Evolutionary conservation across 805 yeast species (phyloP), one percentile per base, ranked within the genome.

Genomic region (Saccharomycopsis sp.): DNA sequence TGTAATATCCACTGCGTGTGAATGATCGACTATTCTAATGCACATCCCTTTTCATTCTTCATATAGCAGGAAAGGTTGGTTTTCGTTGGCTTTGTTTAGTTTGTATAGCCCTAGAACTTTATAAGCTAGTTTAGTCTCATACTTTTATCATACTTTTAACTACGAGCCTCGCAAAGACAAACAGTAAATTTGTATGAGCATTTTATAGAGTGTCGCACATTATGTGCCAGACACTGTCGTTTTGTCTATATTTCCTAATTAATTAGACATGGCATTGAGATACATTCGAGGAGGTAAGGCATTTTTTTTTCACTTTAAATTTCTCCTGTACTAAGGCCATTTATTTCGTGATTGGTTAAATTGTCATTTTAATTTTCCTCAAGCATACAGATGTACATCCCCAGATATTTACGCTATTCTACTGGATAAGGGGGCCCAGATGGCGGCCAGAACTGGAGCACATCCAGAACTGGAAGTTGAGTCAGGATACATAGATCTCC

Each of bases 31-130:
- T 44, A 17, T 44, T 44, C 12, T 44, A 44, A 44, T 12, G 19
- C 49, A 44, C 49, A 44, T 44, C 49, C 49, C 49, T 44, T 44
- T 44, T 44, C 12, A 29, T 29, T 29, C 38, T 29, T 29, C 38
- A 29, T 29, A 12, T 5, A 5, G 38, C 12, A 29, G 12, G 12
- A 29, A 29, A 29, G 12, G 38, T 12, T 29, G 38, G 38, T 12
- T 29, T 29, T 29, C 9, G 38, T 29, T 29, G 38, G 38, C 38
- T 29, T 29, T 7, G 5, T 5, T 29, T 29, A 29, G 38, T 29
- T 5, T 29, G 38, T 29, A 29, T 29, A 29, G 38, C 38, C 38
- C 38, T 7, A 7, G 38, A 29, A 29, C 38, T 29, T 29, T 29
- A 29, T 29, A 29, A 29, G 38, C 38, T 29, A 29, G 38, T 29